Evolutionary conservation across 495 filamentous ascomycete genomes (phyloP).

Genomic region (Hypomontagnella submonticulosa): DNA sequence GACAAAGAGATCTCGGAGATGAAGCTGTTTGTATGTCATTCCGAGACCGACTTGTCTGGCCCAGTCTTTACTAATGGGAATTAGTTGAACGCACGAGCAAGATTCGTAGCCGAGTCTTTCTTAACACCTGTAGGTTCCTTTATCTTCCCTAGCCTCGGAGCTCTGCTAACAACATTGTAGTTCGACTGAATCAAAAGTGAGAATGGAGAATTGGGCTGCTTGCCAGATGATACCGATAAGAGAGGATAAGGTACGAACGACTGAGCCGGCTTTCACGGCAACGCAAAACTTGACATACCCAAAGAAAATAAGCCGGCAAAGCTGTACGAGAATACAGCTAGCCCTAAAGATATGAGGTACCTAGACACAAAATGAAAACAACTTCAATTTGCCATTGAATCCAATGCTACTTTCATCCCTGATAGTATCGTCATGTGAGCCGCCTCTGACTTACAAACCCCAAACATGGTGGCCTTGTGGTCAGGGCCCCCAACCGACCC

Average conservation of each 20-base stretch:
- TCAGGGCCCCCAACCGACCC: too few relatives aligned
- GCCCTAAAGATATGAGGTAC: slow-evolving; percentile 17
- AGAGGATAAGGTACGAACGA: slow-evolving; percentile 23
- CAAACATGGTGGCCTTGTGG: too few relatives aligned
- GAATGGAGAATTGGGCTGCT: background rate
- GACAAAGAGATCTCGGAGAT: slow-evolving; percentile 99
- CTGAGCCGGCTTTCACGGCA: slow-evolving; percentile 12
- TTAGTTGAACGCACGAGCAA: slow-evolving; percentile 94
- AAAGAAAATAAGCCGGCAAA: slow-evolving; percentile 8
- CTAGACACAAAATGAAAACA: slow-evolving; percentile 36
- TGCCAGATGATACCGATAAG: slow-evolving; percentile 14
- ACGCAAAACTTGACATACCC: slow-evolving; percentile 31
- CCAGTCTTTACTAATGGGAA: slow-evolving; percentile 38
- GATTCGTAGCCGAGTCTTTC: slow-evolving; percentile 98
- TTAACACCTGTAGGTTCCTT: slow-evolving; percentile 81
- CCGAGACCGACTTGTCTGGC: background rate
- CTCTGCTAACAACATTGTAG: slow-evolving; percentile 25
- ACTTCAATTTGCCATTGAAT: slow-evolving; percentile 9
- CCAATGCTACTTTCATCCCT: too few relatives aligned
- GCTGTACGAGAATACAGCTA: slow-evolving; percentile 1
- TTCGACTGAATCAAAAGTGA: slow-evolving; percentile 42
- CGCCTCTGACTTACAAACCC: too few relatives aligned
- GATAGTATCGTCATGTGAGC: too few relatives aligned
- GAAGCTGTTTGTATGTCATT: slow-evolving; percentile 92
- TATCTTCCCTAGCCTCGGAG: background rate